These are phyloP conservation scores for Kwoniella sp. DNA, from an alignment of 768 basidiomycete genomes.

Conservation along the genomic window DNA sequence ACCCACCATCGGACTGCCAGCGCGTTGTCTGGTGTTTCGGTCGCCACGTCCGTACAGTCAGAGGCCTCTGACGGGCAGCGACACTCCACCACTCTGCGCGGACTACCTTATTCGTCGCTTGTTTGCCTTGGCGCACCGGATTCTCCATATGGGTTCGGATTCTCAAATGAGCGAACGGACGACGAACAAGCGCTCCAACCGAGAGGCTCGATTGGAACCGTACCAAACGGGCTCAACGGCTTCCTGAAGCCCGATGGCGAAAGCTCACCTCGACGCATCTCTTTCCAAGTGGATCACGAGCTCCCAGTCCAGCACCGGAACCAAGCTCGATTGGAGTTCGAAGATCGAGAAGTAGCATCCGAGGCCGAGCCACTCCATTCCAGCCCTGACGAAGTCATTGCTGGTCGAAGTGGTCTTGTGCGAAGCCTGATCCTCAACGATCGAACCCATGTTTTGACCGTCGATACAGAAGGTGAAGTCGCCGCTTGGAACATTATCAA, in stretches of 20 bases:
- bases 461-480: slow-evolving; percentile 84
- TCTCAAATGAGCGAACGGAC: slow-evolving; percentile 54
- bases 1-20: slow-evolving; percentile 20
- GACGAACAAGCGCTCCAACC: slow-evolving; percentile 85
- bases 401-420: slow-evolving; percentile 75
- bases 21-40: slow-evolving; percentile 42
- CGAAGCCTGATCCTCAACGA: slow-evolving; percentile 82
- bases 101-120: slow-evolving; percentile 63
- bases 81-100: slow-evolving; percentile 56
- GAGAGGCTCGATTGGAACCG: slow-evolving; percentile 72
- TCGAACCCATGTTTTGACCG: slow-evolving; percentile 82
- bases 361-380: slow-evolving; percentile 66
- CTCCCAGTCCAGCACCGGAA: slow-evolving; percentile 17
- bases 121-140: slow-evolving; percentile 55
- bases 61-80: slow-evolving; percentile 42
- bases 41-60: slow-evolving; percentile 46
- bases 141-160: slow-evolving; percentile 48
- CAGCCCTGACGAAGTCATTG: slow-evolving; percentile 70
- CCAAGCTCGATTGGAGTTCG: slow-evolving; percentile 51
- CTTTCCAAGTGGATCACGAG: slow-evolving; percentile 16
- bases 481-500: slow-evolving; percentile 90
- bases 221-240: slow-evolving; percentile 59
- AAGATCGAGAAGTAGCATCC: slow-evolving; percentile 72
- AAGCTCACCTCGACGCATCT: slow-evolving; percentile 17
- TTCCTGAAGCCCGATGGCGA: slow-evolving; percentile 14